Base-by-base conservation (phyloP, 352 stramenopile genomes). In the Globisporangium uncinulatum region DNA sequence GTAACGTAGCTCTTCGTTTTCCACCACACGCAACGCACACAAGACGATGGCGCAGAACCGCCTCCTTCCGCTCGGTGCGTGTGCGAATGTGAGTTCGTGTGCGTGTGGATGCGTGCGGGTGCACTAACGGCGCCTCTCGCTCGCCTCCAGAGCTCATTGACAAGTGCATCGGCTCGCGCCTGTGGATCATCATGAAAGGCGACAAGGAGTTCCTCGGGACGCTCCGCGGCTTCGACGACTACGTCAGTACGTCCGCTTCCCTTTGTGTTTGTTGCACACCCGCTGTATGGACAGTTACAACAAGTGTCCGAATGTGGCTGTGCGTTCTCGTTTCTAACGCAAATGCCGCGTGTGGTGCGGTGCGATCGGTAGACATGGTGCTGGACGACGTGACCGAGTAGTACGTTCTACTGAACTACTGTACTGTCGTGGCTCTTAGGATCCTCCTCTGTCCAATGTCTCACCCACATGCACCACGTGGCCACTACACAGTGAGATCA, bases 141-240 rank as follows among this genome's bases (percentile, higher is more conserved):
- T 5, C 1, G 54, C 10, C 7, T 10, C 17, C 56, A 95, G 97
- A 99, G 80, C 77, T 99, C 32, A 99, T 99, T 61, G 97, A 99
- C 80, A 99, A 99, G 71, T 99, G 97, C 71, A 99, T 99, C 62
- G 97, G 97, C 50, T 98, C 93, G 15, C 86, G 92, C 56, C 91
- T 99, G 50, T 99, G 97, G 97, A 98, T 99, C 66, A 94, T 99
- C 66, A 99, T 99, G 96, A 98, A 99, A 71, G 96, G 96, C 44
- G 87, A 97, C 70, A 97, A 98, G 70, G 95, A 98, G 69, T 90
- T 98, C 61, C 65, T 97, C 24, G 95, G 95, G 37, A 98, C 94
- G 31, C 78, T 98, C 21, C 76, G 89, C 45, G 95, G 95, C 19
- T 98, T 98, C 62, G 95, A 98, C 66, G 94, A 98, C 69, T 98